phyloP scores from a whole-genome alignment of 164 flowering plant species.

The Kingdonia uniflora region DNA sequence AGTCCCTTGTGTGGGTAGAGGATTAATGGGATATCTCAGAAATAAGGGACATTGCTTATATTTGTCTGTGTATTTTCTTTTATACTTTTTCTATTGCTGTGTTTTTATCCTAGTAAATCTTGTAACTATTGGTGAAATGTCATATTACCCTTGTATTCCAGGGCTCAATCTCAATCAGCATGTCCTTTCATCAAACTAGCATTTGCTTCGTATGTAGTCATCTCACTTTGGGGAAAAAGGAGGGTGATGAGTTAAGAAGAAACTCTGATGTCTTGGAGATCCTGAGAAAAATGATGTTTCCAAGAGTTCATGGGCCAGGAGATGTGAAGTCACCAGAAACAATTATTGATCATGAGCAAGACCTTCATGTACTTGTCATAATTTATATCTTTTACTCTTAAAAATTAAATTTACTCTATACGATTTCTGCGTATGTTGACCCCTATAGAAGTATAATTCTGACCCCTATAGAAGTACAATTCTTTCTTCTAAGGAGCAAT shows the following conservation, averaged over 20 bases:
- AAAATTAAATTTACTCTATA: too few species aligned
- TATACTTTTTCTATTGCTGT: not conserved
- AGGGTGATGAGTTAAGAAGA: constrained; percentile 37
- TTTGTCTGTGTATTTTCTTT: constrained; percentile 5
- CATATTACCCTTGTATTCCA: constrained; percentile 9
- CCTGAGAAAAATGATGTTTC: constrained; percentile 38
- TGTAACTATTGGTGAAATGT: too few species aligned
- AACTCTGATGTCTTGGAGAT: too few species aligned
- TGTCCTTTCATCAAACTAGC: constrained; percentile 30
- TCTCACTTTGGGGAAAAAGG: constrained; percentile 34
- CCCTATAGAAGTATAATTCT: too few species aligned
- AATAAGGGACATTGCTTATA: too few species aligned
- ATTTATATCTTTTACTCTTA: too few species aligned
- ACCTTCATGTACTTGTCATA: too few species aligned
- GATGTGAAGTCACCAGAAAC: constrained; percentile 30
- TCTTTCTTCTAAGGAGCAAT: not conserved
- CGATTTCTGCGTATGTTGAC: too few species aligned
- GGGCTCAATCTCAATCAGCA: constrained; percentile 31
- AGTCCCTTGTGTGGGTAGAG: constrained; percentile 48
- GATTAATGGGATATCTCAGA: too few species aligned
- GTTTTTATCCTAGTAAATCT: not conserved
- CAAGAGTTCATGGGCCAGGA: constrained; percentile 19
- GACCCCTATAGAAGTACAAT: not conserved
- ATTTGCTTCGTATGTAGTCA: constrained; percentile 36
- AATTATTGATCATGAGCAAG: constrained; percentile 36